A percentile compares a stretch with the other conserved stretches of the same genome.
These are phyloP conservation scores for Mucor ambiguus DNA, from an alignment of 371 early-diverging fungal genomes.

Conservation along the genomic window DNA sequence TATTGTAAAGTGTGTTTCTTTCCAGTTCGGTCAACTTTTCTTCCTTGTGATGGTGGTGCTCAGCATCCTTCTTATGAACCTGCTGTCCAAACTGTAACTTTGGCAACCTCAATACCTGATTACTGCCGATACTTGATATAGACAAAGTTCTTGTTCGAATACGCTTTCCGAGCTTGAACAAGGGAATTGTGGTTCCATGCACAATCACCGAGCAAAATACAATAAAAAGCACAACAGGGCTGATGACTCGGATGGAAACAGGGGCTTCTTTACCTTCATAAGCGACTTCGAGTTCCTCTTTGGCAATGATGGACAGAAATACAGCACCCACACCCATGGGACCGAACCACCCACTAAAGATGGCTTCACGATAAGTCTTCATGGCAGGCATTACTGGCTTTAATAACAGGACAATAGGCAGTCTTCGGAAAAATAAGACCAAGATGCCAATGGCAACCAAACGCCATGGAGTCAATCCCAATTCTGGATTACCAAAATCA, in stretches of 20 bases:
- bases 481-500: slow-evolving; percentile 56
- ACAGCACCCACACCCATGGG: slow-evolving; percentile 89
- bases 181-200: slow-evolving; percentile 82
- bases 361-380: slow-evolving; percentile 75
- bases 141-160: slow-evolving; percentile 54
- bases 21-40: slow-evolving; percentile 35
- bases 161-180: slow-evolving; percentile 68
- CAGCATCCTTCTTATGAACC: slow-evolving; percentile 18
- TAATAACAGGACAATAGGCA: slow-evolving; percentile 75
- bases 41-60: slow-evolving; percentile 10
- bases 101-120: slow-evolving; percentile 43
- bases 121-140: slow-evolving; percentile 45
- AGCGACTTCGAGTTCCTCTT: slow-evolving; percentile 45
- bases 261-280: slow-evolving; percentile 24
- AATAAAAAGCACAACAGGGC: slow-evolving; percentile 72
- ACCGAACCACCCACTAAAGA: slow-evolving; percentile 97
- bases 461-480: slow-evolving; percentile 68
- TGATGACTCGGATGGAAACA: slow-evolving; percentile 39
- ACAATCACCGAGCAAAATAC: slow-evolving; percentile 78
- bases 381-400: slow-evolving; percentile 76
- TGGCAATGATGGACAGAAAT: slow-evolving; percentile 70
- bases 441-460: slow-evolving; percentile 68
- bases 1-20: slow-evolving; percentile 44
- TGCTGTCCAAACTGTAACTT: slow-evolving; percentile 44
- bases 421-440: slow-evolving; percentile 81